Conservation (phyloP, 148 eudicot genomes). For the Arbutus unedo region DNA sequence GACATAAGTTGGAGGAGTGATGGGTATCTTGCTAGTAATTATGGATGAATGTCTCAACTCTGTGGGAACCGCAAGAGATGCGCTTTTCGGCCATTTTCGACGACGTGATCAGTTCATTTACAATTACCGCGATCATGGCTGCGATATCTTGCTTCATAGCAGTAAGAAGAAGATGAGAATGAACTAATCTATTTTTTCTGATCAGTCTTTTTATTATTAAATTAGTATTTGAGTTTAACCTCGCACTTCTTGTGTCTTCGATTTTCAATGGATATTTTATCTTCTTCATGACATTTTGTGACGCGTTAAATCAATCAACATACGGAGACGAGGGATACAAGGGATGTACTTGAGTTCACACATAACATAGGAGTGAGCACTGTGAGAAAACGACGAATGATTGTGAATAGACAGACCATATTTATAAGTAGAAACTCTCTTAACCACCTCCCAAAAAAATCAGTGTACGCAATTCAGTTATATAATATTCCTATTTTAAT, state of each 20-base stretch:
- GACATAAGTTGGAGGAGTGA: background rate
- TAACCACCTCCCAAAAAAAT: too few species aligned
- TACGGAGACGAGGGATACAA: too few species aligned
- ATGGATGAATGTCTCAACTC: slow-evolving; percentile 19
- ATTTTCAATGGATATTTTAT: too few species aligned
- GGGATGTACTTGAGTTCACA: too few species aligned
- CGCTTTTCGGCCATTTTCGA: slow-evolving; percentile 26
- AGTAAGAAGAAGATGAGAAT: slow-evolving; percentile 3
- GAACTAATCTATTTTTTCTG: background rate
- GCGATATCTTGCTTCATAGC: slow-evolving; percentile 19
- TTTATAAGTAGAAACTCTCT: too few species aligned
- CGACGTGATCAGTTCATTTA: slow-evolving; percentile 16
- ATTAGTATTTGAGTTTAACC: background rate
- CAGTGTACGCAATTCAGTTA: too few species aligned
- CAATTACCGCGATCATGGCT: slow-evolving; percentile 15
- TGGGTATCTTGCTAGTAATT: slow-evolving; percentile 10
- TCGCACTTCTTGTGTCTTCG: background rate
- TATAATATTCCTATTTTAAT: too few species aligned
- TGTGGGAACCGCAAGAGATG: slow-evolving; percentile 42
- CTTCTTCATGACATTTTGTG: too few species aligned
- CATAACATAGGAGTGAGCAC: too few species aligned
- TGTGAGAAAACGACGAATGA: too few species aligned
- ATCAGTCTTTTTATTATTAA: background rate
- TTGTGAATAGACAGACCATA: too few species aligned
- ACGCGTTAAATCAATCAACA: too few species aligned